Evolutionary conservation across 2,329 filamentous ascomycete genomes (phyloP).

Genomic region (Colletotrichum acutatum): DNA sequence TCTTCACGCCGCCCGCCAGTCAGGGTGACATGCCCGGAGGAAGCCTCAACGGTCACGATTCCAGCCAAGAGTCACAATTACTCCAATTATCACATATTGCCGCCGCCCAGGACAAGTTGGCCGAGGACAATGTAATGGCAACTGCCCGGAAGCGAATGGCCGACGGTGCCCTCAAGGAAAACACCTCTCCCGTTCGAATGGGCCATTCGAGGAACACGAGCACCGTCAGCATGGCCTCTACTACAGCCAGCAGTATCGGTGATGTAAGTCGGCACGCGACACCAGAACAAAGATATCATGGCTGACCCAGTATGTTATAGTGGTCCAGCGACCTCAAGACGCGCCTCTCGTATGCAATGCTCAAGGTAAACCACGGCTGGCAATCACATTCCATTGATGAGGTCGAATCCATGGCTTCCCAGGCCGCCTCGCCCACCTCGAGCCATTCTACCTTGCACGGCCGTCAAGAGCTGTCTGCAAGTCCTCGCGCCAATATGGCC

Average conservation of each 20-base stretch:
- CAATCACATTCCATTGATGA: conserved; percentile 82
- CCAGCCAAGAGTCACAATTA: conserved; percentile 67
- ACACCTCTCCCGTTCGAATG: conserved; percentile 58
- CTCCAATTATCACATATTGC: conserved; percentile 69
- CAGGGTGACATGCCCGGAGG: conserved; percentile 37
- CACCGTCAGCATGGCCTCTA: conserved; percentile 69
- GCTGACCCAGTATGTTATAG: conserved; percentile 52
- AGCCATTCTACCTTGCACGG: conserved; percentile 66
- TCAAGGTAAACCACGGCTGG: conserved; percentile 93
- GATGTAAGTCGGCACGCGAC: conserved; percentile 67
- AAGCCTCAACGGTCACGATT: conserved; percentile 49
- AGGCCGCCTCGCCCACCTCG: conserved; percentile 71
- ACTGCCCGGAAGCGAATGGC: conserved; percentile 78
- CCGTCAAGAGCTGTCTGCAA: conserved; percentile 63
- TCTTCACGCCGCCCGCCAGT: conserved; percentile 44
- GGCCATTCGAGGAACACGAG: conserved; percentile 80
- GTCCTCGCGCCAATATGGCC: conserved; percentile 52
- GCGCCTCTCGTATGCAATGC: conserved; percentile 90
- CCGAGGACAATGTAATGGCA: conserved; percentile 44
- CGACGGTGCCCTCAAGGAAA: conserved; percentile 76
- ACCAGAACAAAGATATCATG: not conserved
- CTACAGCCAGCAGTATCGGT: conserved; percentile 76
- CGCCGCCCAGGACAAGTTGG: conserved; percentile 62
- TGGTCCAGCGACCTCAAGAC: conserved; percentile 83
- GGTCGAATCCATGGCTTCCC: conserved; percentile 79